Conservation (phyloP, 257 asterid species). For the Buddleja alternifolia region DNA sequence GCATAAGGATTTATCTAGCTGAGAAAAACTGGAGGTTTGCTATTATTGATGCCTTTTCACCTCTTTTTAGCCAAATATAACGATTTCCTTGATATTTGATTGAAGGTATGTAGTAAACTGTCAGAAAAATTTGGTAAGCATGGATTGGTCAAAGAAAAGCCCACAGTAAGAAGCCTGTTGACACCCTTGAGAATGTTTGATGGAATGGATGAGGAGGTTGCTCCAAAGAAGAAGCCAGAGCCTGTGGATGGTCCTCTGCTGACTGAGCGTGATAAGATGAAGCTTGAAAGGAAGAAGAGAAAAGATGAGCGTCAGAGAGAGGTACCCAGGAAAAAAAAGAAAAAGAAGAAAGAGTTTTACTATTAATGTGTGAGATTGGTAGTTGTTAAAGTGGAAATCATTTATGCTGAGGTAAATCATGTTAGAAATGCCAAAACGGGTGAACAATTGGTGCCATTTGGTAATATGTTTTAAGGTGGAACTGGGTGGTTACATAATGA, state of each 20-base stretch:
- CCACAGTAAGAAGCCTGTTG: conserved; percentile 86
- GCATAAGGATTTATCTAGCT: background rate
- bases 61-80: background rate
- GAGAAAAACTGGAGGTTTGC: background rate
- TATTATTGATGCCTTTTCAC: background rate
- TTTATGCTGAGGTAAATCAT: background rate
- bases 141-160: conserved; percentile 82
- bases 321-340: conserved; percentile 41
- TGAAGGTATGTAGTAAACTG: conserved; percentile 74
- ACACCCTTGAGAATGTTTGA: conserved; percentile 95
- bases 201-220: conserved; percentile 92
- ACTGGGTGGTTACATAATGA: too few species aligned
- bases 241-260: conserved; percentile 96
- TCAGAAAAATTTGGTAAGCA: conserved; percentile 93
- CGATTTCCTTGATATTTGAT: conserved; percentile 20
- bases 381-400: conserved; percentile 1
- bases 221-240: conserved; percentile 86
- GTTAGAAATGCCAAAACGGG: background rate
- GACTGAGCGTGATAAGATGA: conserved; percentile 95
- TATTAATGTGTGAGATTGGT: conserved; percentile 1
- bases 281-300: conserved; percentile 93
- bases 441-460: too few species aligned
- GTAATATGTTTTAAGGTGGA: too few species aligned
- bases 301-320: conserved; percentile 96
- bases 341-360: background rate